These are phyloP conservation scores for Veloboletus limbatus DNA, from an alignment of 1,284 basidiomycete genomes.

Conservation along the genomic window DNA sequence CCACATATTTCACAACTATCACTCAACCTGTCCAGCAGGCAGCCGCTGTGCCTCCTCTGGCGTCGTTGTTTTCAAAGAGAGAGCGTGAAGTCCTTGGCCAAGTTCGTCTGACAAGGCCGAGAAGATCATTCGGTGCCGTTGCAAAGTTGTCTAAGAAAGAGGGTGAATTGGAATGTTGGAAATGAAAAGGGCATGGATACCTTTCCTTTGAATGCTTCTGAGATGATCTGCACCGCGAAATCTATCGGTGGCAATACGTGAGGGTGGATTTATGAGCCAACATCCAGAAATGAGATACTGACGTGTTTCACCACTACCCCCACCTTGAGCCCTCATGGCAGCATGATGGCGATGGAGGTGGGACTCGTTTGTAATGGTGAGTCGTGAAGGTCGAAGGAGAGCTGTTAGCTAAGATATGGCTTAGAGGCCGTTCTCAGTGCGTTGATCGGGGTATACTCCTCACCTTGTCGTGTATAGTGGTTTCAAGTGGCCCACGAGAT, in stretches of 20 bases:
- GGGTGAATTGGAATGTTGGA: slow-evolving; percentile 6
- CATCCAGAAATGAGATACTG: slow-evolving; percentile 36
- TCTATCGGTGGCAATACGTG: slow-evolving; percentile 46
- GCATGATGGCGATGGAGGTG: slow-evolving; percentile 75
- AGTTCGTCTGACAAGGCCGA: slow-evolving; percentile 67
- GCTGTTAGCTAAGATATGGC: slow-evolving; percentile 47
- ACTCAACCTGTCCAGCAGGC: slow-evolving; percentile 19
- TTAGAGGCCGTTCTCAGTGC: slow-evolving; percentile 21
- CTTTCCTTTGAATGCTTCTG: slow-evolving; percentile 69
- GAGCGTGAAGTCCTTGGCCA: slow-evolving; percentile 64
- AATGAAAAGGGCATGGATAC: slow-evolving; percentile 37
- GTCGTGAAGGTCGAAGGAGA: slow-evolving; percentile 53
- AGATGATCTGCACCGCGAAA: slow-evolving; percentile 70
- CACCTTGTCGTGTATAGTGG: slow-evolving; percentile 56
- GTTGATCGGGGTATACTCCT: slow-evolving; percentile 21
- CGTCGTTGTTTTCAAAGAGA: slow-evolving; percentile 74
- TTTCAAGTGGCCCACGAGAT: slow-evolving; percentile 43
- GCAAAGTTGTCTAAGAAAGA: slow-evolving; percentile 59
- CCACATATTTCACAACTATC: slow-evolving; percentile 25
- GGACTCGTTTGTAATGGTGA: slow-evolving; percentile 71
- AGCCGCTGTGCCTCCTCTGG: slow-evolving; percentile 45
- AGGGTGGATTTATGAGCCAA: slow-evolving; percentile 16
- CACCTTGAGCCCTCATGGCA: slow-evolving; percentile 65
- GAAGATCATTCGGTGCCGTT: slow-evolving; percentile 77
- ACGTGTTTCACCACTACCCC: slow-evolving; percentile 69